phyloP scores from a whole-genome alignment of 768 basidiomycete genomes.

The Lenzites betulinus region DNA sequence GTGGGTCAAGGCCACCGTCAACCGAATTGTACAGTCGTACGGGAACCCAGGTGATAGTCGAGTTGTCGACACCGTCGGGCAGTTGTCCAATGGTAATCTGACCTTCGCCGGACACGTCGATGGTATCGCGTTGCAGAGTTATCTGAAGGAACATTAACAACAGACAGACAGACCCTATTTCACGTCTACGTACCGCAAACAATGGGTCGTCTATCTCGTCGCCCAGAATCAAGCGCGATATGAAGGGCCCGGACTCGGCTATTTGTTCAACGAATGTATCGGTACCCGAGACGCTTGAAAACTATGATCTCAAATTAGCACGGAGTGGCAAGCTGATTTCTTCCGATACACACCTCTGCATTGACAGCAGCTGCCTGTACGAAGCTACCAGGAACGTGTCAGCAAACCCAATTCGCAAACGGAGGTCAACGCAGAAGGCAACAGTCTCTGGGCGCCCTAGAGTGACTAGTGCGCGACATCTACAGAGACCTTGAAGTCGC shows the following conservation, averaged over 20 bases:
- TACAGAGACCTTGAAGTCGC: too few species aligned
- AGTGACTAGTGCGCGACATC: too few species aligned
- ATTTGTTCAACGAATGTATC: conserved; percentile 30
- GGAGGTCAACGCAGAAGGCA: background rate
- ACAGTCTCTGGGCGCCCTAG: too few species aligned
- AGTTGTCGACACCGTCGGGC: conserved; percentile 50
- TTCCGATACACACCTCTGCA: conserved; percentile 16
- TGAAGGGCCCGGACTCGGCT: conserved; percentile 34
- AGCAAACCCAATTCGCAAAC: background rate
- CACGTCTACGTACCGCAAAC: conserved; percentile 31
- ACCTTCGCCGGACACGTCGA: conserved; percentile 71
- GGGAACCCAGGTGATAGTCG: conserved; percentile 66
- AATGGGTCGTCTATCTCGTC: conserved; percentile 48
- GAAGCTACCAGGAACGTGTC: conserved; percentile 14
- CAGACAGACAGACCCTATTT: too few species aligned
- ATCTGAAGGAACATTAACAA: conserved; percentile 34
- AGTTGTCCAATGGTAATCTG: conserved; percentile 68
- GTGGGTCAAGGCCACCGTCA: conserved; percentile 58
- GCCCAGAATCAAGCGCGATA: conserved; percentile 36
- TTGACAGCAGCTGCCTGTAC: conserved; percentile 30
- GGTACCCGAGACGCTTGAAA: conserved; percentile 24
- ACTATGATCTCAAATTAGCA: conserved; percentile 15
- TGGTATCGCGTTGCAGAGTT: conserved; percentile 65
- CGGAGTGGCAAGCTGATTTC: background rate
- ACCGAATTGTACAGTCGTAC: conserved; percentile 55